Evolutionary conservation across 805 yeast genomes (phyloP).

Genomic region (Barnettozyma vustinii): DNA sequence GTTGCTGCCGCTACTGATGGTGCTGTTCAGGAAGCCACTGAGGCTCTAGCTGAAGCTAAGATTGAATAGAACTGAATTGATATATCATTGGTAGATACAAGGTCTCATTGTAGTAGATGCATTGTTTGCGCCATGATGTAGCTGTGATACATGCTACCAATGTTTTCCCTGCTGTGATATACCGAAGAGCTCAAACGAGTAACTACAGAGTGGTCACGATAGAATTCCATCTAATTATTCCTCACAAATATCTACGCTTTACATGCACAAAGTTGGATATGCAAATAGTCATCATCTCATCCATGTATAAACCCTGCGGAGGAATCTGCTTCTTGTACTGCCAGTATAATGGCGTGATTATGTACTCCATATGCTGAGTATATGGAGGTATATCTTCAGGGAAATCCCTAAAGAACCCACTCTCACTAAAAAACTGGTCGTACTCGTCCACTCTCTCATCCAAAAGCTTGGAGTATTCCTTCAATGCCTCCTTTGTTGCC

Average conservation of each 20-base stretch:
- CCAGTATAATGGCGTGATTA: not conserved
- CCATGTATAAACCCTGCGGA: not conserved
- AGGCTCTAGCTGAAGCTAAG: constrained; percentile 26
- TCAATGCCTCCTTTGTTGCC: too few relatives aligned
- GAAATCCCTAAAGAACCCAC: too few relatives aligned
- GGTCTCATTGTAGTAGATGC: not conserved
- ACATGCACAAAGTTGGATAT: not conserved
- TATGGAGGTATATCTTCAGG: too few relatives aligned
- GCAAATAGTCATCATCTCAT: not conserved
- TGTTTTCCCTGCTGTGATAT: too few relatives aligned
- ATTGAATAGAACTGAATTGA: constrained; percentile 22
- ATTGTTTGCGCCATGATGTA: not conserved
- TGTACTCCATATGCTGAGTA: too few relatives aligned
- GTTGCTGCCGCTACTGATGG: constrained; percentile 26
- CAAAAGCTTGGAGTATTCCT: too few relatives aligned
- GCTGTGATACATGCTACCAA: too few relatives aligned
- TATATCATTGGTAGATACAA: not conserved
- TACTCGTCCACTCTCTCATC: too few relatives aligned
- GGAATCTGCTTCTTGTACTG: not conserved
- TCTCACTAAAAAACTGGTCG: too few relatives aligned
- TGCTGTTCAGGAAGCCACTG: constrained; percentile 28
- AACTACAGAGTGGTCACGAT: too few relatives aligned
- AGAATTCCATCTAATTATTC: too few relatives aligned
- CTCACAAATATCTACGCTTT: not conserved
- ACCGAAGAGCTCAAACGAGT: too few relatives aligned